Evolutionary conservation across 805 yeast genomes (phyloP), one percentile per base, ranked within the genome.

Genomic region (Teunomyces lycoperdinae): DNA sequence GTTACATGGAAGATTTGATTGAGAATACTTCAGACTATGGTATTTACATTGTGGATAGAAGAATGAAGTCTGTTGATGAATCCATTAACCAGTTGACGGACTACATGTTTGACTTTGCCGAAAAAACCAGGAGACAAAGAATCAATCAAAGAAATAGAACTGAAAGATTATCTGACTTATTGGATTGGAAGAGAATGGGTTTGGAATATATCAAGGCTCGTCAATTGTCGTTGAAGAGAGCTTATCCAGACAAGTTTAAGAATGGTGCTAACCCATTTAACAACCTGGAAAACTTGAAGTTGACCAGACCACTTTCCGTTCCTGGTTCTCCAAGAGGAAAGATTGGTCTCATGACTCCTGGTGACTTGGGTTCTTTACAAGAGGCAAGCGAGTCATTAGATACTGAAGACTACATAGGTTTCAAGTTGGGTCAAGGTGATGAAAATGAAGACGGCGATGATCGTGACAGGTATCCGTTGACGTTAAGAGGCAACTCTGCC

Each of bases 151-250:
- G 99, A 73, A 92, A 92, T 70, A 82, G 99, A 68, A 94, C 97
- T 27, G 99, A 92, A 73, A 79, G 99, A 58, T 77, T 92, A 53
- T 84, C 94, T 44, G 98, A 94, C 66, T 71, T 92, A 59, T 79
- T 92, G 51, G 99, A 92, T 72, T 92, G 99, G 99, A 89, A 87
- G 70, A 81, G 98, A 61, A 91, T 92, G 98, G 99, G 99, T 0
- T 74, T 92, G 45, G 99, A 94, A 68, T 92, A 92, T 67, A 83
- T 89, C 60, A 92, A 92, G 73, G 98, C 98, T 11, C 83, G 98
- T 61, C 90, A 88, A 61, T 78, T 92, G 58, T 89, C 97, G 0
- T 77, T 92, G 64, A 86, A 91, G 66, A 78, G 98, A 61, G 98
- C 97, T 2, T 92, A 94, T 64, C 97, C 98, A 24, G 89, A 87